Conservation (phyloP, 2,329 filamentous ascomycete genomes). For the Beauveria scarabaeidicola region DNA sequence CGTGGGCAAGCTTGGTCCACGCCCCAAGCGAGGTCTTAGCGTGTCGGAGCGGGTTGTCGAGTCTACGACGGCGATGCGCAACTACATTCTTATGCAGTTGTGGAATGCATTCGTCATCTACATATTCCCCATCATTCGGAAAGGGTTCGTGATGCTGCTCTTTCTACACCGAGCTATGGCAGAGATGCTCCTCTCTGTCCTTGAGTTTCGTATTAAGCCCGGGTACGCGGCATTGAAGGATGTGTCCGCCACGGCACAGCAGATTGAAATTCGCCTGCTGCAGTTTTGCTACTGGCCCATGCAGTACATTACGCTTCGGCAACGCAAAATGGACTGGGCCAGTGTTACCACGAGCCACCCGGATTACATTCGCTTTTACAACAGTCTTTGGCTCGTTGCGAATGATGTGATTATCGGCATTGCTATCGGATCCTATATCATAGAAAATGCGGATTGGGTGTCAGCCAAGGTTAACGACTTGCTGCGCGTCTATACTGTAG, state of each 20-base stretch:
- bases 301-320: constrained; percentile 86
- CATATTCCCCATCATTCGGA: constrained; percentile 67
- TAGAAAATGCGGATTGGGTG: constrained; percentile 84
- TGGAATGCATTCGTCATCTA: constrained; percentile 67
- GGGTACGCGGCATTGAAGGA: constrained; percentile 84
- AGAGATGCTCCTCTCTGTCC: constrained; percentile 65
- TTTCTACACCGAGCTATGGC: constrained; percentile 73
- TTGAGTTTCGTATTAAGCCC: constrained; percentile 78
- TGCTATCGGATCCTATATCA: constrained; percentile 90
- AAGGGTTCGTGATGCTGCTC: constrained; percentile 66
- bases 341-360: constrained; percentile 92
- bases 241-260: constrained; percentile 90
- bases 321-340: constrained; percentile 85
- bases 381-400: constrained; percentile 94
- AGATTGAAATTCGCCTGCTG: constrained; percentile 91
- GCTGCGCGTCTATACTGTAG: constrained; percentile 74
- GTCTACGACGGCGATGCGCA: constrained; percentile 79
- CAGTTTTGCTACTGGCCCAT: constrained; percentile 99
- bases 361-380: constrained; percentile 98
- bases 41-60: constrained; percentile 92
- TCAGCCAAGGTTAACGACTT: constrained; percentile 70
- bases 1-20: constrained; percentile 70
- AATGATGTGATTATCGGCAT: constrained; percentile 99
- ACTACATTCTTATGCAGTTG: constrained; percentile 59
- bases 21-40: constrained; percentile 76